Conservation (phyloP, 2,329 filamentous ascomycete species). For the Fusarium sp. region DNA sequence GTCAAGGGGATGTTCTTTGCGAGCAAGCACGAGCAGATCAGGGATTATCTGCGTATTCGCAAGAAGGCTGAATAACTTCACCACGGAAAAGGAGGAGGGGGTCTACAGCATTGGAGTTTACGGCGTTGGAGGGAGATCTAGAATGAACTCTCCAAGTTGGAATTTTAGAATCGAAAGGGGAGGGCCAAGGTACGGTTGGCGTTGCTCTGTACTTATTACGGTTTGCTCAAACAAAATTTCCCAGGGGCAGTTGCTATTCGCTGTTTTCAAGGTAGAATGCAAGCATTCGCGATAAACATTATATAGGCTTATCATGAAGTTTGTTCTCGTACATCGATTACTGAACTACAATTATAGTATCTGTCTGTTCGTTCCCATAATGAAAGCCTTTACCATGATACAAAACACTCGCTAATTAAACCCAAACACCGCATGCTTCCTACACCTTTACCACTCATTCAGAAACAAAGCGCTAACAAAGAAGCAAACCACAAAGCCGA, state of each 20-base stretch:
- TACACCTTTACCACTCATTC: conserved; percentile 2
- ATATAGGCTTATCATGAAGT: not conserved
- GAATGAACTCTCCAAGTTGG: conserved; percentile 18
- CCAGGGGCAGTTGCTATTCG: not conserved
- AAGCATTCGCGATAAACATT: not conserved
- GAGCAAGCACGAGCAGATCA: conserved; percentile 89
- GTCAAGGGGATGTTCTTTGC: conserved; percentile 89
- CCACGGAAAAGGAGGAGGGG: not conserved
- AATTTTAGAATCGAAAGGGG: conserved; percentile 4
- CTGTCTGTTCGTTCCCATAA: not conserved
- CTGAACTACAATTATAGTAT: not conserved
- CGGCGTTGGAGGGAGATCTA: conserved; percentile 28
- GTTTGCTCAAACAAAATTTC: not conserved
- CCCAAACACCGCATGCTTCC: conserved; percentile 3
- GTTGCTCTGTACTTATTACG: conserved; percentile 1
- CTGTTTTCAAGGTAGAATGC: not conserved
- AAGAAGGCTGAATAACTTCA: conserved; percentile 64
- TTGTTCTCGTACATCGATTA: not conserved
- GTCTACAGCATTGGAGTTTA: conserved; percentile 42
- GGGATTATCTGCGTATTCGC: conserved; percentile 80
- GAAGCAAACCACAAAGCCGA: conserved; percentile 11
- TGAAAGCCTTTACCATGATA: conserved; percentile 4
- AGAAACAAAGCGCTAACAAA: conserved; percentile 21
- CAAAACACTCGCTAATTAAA: conserved; percentile 3
- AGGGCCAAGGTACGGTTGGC: conserved; percentile 9